phyloP scores from a whole-genome alignment of 768 basidiomycete species.

The Mrakia gelida region DNA sequence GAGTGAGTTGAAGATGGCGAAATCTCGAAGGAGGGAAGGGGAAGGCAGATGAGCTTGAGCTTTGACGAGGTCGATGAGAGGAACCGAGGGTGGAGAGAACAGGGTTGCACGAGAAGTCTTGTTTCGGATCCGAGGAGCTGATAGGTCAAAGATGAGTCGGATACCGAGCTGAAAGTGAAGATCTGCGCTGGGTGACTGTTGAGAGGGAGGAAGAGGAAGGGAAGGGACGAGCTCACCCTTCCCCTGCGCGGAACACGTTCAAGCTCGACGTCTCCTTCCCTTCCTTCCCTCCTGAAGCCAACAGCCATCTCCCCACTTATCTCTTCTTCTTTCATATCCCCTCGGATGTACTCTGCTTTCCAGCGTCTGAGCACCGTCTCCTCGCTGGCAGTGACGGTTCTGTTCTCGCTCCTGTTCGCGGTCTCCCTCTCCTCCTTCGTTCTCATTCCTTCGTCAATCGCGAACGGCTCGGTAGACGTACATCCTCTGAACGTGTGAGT shows the following conservation, averaged over 20 bases:
- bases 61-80: too few species aligned
- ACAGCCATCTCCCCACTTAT: background rate
- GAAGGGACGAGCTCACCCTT: slow-evolving; percentile 1
- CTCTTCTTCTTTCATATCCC: background rate
- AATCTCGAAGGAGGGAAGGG: too few species aligned
- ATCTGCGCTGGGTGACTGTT: background rate
- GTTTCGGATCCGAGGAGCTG: too few species aligned
- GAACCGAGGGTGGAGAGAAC: too few species aligned
- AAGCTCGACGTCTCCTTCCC: background rate
- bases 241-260: background rate
- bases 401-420: slow-evolving; percentile 64
- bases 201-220: background rate
- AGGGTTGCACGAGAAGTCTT: too few species aligned
- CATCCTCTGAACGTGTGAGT: slow-evolving; percentile 69
- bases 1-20: too few species aligned
- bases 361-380: slow-evolving; percentile 10
- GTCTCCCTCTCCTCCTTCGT: slow-evolving; percentile 71
- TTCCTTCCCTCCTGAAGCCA: background rate
- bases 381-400: slow-evolving; percentile 47
- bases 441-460: slow-evolving; percentile 44
- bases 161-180: background rate
- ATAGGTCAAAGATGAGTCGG: background rate
- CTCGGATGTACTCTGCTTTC: slow-evolving; percentile 24
- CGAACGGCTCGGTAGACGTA: slow-evolving; percentile 49
- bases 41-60: too few species aligned